A percentile compares a stretch with the other conserved stretches of the same genome.
These are phyloP conservation scores for Chlorella ohadii DNA, from an alignment of 139 green algal species.

Conservation along the genomic window DNA sequence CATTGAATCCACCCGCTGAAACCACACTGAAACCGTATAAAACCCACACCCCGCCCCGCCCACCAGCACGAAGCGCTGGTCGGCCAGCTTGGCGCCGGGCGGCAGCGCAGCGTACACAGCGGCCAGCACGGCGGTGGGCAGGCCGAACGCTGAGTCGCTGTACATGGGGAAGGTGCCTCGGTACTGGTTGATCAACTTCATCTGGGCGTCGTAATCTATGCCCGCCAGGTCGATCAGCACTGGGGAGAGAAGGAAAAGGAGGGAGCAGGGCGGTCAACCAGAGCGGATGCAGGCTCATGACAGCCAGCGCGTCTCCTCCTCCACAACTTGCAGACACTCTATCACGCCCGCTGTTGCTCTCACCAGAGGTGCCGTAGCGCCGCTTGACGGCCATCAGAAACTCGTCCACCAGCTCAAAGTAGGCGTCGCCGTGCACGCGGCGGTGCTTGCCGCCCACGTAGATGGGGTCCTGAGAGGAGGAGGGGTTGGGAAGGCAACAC, in stretches of 20 bases:
- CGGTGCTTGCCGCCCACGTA: constrained; percentile 67
- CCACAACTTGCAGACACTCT: too few relatives aligned
- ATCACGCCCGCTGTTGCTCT: too few relatives aligned
- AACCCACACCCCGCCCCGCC: too few relatives aligned
- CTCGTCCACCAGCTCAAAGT: constrained; percentile 87
- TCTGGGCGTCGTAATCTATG: constrained; percentile 78
- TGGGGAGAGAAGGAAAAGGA: background rate
- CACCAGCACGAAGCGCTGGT: constrained; percentile 76
- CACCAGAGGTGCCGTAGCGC: constrained; percentile 69
- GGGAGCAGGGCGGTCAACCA: too few relatives aligned
- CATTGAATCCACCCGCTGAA: too few relatives aligned
- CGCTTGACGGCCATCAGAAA: constrained; percentile 74
- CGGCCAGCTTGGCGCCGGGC: constrained; percentile 46
- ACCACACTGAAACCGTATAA: too few relatives aligned
- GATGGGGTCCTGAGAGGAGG: constrained; percentile 47
- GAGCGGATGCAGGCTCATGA: too few relatives aligned
- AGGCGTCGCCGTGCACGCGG: constrained; percentile 74
- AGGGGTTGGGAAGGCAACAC: too few relatives aligned
- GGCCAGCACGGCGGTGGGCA: constrained; percentile 77
- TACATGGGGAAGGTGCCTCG: constrained; percentile 78
- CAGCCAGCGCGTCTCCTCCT: too few relatives aligned
- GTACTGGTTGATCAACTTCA: constrained; percentile 80
- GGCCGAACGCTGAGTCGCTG: constrained; percentile 74
- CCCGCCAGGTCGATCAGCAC: constrained; percentile 85
- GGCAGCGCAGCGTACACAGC: constrained; percentile 75